Evolutionary conservation across 2,329 filamentous ascomycete genomes (phyloP), one percentile per base, ranked within the genome.

Genomic region (Nemania sp.): DNA sequence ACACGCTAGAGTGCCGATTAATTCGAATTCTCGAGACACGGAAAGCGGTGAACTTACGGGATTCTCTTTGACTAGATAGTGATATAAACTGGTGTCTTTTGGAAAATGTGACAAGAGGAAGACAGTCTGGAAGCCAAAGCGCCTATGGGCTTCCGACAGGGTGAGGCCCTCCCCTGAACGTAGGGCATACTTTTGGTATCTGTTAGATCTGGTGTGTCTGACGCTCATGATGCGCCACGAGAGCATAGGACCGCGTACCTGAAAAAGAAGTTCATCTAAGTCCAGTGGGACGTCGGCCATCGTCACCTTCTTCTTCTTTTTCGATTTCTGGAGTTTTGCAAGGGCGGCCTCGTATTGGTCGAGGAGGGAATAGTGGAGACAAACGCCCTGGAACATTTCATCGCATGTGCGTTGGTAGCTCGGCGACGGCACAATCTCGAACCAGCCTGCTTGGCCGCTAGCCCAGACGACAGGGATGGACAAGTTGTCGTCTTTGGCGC

Each of bases 381-480:
- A 75, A 11, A 88, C 80, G 1, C 83, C 86, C 66, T 88, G 78
- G 46, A 80, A 76, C 77, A 88, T 88, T 42, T 78, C 74, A 24
- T 78, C 70, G 68, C 81, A 86, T 23, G 82, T 81, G 5, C 70
- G 62, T 45, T 73, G 71, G 67, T 89, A 91, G 2, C 72, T 68
- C 8, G 73, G 65, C n/a, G 80, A 74, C 1, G 88, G 86, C 26
- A 74, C 74, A 36, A 91, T 78, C 64, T 86, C 81, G 66, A 83
- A 90, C 86, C 86, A 90, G 39, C 86, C 87, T 11, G 84, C 80
- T 49, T 75, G 68, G 31, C 84, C 84, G 24, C 78, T 75, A 1
- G 86, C 83, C 88, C 88, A 91, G 24, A 89, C 73, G n/a, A 81
- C 75, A 3, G 81, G 76, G 15, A 76, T 74, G 0, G 81, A 75